A percentile compares a stretch with the other conserved stretches of the same genome.
phyloP scores from a whole-genome alignment of 805 yeast genomes.

The Sugiyamaella chiloensis region DNA sequence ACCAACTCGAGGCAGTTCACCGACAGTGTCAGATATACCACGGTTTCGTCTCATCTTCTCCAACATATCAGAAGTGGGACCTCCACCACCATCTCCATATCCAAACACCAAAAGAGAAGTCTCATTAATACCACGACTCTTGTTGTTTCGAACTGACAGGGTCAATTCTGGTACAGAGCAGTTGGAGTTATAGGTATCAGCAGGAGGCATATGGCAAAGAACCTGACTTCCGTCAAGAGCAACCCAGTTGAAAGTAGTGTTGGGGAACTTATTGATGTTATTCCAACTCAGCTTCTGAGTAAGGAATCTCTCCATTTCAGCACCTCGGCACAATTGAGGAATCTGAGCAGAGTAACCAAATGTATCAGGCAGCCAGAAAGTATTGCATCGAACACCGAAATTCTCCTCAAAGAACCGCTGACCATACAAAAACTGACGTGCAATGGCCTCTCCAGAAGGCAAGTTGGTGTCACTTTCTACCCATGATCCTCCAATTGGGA shows the following conservation, averaged over 20 bases:
- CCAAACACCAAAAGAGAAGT: slow-evolving; percentile 82
- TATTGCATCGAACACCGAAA: slow-evolving; percentile 70
- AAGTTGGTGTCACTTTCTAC: slow-evolving; percentile 95
- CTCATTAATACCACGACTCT: slow-evolving; percentile 75
- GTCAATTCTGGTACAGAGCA: slow-evolving; percentile 90
- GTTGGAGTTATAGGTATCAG: slow-evolving; percentile 91
- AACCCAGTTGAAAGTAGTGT: slow-evolving; percentile 91
- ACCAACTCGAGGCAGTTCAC: slow-evolving; percentile 76
- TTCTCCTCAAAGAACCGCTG: slow-evolving; percentile 78
- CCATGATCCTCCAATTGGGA: slow-evolving; percentile 97
- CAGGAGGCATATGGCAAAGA: slow-evolving; percentile 97
- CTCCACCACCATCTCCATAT: slow-evolving; percentile 98
- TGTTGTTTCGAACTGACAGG: slow-evolving; percentile 74
- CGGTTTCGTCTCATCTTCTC: slow-evolving; percentile 89
- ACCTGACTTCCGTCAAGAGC: slow-evolving; percentile 93
- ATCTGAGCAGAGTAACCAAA: slow-evolving; percentile 95
- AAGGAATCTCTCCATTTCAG: slow-evolving; percentile 78
- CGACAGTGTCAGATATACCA: slow-evolving; percentile 81
- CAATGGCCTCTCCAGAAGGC: slow-evolving; percentile 88
- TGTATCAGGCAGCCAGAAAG: slow-evolving; percentile 96
- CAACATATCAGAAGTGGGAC: slow-evolving; percentile 89
- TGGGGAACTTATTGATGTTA: slow-evolving; percentile 87
- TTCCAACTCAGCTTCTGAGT: slow-evolving; percentile 97
- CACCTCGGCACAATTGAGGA: slow-evolving; percentile 84
- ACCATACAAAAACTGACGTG: slow-evolving; percentile 85